Base-by-base conservation (phyloP, 2,329 filamentous ascomycete species). In the Cladobotryum mycophilum region DNA sequence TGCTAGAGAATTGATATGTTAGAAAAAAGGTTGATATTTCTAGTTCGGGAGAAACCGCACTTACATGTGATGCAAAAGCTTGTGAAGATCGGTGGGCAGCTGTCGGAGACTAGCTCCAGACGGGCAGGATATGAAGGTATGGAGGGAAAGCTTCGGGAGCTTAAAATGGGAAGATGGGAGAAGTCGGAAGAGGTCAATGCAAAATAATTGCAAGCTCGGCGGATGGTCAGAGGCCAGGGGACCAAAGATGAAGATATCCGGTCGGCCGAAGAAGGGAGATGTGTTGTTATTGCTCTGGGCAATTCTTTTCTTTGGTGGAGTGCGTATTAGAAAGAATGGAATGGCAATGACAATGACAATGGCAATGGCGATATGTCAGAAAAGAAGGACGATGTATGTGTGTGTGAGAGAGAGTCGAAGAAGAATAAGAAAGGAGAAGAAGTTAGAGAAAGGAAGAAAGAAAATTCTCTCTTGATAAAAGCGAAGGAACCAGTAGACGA, bases 361-460 rank as follows among this genome's bases (percentile, higher is more conserved):
- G 35, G 12, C 12, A 5, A 38, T 38, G 36, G 17, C 6, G 36
- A 38, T 38, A n/a, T n/a, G 41, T 20, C 15, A 37, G 35, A 42
- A 48, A 20, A 46, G 45, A 45, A 41, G 20, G 33, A 30, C 34
- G 41, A 36, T 22, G 46, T 38, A 45, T 3, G 20, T 12, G 41
- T 38, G 49, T 3, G 20, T 12, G 41, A 20, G 20, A 20, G 20
- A 17, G 33, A 37, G 47, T 18, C 20, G 3, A 37, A 34, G 45
- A 44, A 48, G 51, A 49, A 45, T 41, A 52, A 38, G 45, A 33
- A 25, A 37, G 47, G 40, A 51, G 46, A 34, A 48, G 49, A 36
- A 41, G 35, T 49, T 33, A 35, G 15, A 43, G 49, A 44, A 34
- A 34, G 41, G 30, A 22, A 47, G 34, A 22, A n/a, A 42, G 18